Conservation (phyloP, 116 monocot species). For the Zostera marina region DNA sequence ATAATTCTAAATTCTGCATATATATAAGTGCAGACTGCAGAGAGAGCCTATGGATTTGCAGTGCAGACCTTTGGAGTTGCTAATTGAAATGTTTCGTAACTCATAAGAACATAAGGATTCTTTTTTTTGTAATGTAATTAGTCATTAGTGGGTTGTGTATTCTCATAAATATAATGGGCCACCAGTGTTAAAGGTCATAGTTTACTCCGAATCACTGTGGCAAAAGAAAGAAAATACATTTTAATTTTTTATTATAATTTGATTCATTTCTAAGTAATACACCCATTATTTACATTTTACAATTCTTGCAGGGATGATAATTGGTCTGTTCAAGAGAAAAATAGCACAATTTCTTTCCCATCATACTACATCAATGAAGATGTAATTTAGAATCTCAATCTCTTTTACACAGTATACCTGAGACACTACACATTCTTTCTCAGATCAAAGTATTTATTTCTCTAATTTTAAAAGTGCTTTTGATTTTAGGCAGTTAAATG, state of each 20-base stretch:
- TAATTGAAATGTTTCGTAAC: too few species aligned
- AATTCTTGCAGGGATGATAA: slow-evolving; percentile 83
- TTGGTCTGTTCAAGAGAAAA: slow-evolving; percentile 63
- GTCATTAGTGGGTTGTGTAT: too few species aligned
- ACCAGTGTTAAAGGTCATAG: too few species aligned
- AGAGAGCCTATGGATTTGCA: too few species aligned
- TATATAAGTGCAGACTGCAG: too few species aligned
- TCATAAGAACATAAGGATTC: too few species aligned
- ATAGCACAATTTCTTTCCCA: slow-evolving; percentile 71
- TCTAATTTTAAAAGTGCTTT: slow-evolving; percentile 4
- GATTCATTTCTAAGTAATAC: not conserved
- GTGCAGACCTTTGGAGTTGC: too few species aligned
- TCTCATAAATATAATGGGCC: too few species aligned
- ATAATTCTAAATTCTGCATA: too few species aligned
- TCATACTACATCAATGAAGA: slow-evolving; percentile 96
- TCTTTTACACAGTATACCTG: too few species aligned
- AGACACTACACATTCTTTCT: not conserved
- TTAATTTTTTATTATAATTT: not conserved
- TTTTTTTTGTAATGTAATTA: too few species aligned
- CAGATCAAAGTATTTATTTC: not conserved
- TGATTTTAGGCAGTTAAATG: slow-evolving; percentile 68
- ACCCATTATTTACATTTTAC: slow-evolving; percentile 6
- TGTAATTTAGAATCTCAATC: slow-evolving; percentile 31
- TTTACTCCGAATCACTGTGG: too few species aligned
- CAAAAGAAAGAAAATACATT: not conserved